Conservation (phyloP, 1,284 basidiomycete species). For the Veloporphyrellus conicus region DNA sequence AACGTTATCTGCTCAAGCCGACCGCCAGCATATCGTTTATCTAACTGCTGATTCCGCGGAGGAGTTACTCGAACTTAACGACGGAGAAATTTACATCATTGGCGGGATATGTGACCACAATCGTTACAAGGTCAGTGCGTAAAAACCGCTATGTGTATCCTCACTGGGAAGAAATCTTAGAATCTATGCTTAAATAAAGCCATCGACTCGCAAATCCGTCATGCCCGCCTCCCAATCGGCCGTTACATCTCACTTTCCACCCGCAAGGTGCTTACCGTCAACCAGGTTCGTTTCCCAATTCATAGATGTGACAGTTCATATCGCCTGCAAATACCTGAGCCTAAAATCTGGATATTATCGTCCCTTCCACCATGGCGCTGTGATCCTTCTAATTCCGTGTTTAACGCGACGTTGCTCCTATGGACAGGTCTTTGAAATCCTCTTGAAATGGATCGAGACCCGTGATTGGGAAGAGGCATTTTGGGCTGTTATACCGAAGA, state of each 20-base stretch:
- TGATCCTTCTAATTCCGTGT: constrained; percentile 2
- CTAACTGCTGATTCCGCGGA: constrained; percentile 92
- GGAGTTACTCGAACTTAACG: constrained; percentile 74
- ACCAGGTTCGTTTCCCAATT: constrained; percentile 53
- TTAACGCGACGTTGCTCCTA: constrained; percentile 16
- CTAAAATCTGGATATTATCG: background rate
- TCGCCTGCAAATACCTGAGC: background rate
- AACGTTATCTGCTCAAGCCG: background rate
- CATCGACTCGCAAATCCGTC: constrained; percentile 65
- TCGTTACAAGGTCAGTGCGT: constrained; percentile 72
- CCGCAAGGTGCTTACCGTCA: constrained; percentile 95
- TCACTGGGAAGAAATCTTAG: constrained; percentile 38
- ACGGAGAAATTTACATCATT: constrained; percentile 89
- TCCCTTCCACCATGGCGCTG: background rate
- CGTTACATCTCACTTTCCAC: constrained; percentile 81
- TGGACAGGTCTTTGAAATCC: constrained; percentile 75
- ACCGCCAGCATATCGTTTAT: constrained; percentile 68
- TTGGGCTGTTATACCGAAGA: constrained; percentile 80
- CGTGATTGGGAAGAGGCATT: constrained; percentile 82
- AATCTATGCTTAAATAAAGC: constrained; percentile 90
- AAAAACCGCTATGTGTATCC: background rate
- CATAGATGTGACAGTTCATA: background rate
- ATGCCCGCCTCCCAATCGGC: constrained; percentile 90
- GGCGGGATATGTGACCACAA: constrained; percentile 97
- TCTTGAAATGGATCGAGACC: constrained; percentile 83